Evolutionary conservation across 176 grass and related monocot species (phyloP).

Genomic region (Dendrocalamus sinicus): DNA sequence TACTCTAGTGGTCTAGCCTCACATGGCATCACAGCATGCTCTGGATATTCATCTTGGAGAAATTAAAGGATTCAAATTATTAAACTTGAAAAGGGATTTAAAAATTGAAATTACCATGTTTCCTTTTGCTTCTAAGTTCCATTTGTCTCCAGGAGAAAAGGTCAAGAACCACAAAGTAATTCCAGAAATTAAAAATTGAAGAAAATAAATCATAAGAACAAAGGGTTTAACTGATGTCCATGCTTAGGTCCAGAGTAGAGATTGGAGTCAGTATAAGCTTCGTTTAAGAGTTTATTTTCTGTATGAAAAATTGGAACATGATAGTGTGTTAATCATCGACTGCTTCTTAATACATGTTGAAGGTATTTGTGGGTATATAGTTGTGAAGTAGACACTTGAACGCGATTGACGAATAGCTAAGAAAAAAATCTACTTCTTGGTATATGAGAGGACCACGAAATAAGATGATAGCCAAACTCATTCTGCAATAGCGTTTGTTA

Average conservation of each 20-base stretch:
- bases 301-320: slow-evolving; percentile 22
- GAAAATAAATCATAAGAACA: slow-evolving; percentile 1
- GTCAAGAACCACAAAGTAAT: background rate
- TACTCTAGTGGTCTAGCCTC: background rate
- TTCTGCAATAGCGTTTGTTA: background rate
- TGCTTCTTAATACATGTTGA: background rate
- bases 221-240: slow-evolving; percentile 10
- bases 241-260: background rate
- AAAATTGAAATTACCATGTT: background rate
- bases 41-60: background rate
- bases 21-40: background rate
- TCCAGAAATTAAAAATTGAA: background rate
- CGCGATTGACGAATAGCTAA: background rate
- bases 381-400: background rate
- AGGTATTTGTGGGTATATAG: background rate
- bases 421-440: background rate
- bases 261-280: slow-evolving; percentile 13
- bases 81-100: background rate
- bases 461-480: background rate
- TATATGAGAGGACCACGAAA: background rate
- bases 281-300: slow-evolving; percentile 17
- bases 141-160: background rate
- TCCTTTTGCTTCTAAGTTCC: background rate
- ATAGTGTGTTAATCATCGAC: background rate
- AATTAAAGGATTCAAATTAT: background rate